Evolutionary conservation across 192 early-diverging fungal species (phyloP).

Genomic region (Irineochytrium annulatum): DNA sequence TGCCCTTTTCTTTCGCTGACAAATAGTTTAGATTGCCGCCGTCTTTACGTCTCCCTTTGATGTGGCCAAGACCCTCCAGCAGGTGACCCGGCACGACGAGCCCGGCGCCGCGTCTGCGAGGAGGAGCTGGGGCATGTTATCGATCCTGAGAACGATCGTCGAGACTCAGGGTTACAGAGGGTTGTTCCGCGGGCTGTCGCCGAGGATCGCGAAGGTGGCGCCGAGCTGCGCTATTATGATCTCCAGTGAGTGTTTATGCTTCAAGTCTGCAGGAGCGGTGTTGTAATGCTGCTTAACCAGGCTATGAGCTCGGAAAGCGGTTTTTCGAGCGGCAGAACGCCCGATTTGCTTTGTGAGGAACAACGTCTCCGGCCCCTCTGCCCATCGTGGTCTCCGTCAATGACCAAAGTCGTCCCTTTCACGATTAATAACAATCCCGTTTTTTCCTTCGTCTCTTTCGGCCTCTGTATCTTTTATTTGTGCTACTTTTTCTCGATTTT

Average conservation of each 20-base stretch:
- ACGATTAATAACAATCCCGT: neutral
- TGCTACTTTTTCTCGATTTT: neutral
- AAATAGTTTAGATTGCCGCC: conserved; percentile 64
- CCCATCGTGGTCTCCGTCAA: neutral
- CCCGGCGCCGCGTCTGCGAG: conserved; percentile 6
- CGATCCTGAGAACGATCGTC: conserved; percentile 25
- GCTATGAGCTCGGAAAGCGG: conserved; percentile 48
- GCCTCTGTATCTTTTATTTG: neutral
- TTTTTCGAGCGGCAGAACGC: conserved; percentile 30
- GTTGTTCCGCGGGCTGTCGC: conserved; percentile 56
- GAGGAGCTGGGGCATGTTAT: conserved; percentile 11
- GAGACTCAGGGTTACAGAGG: conserved; percentile 24
- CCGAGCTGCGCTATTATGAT: conserved; percentile 97
- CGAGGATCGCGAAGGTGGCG: conserved; percentile 82
- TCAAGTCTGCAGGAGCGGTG: neutral
- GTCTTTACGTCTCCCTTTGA: conserved; percentile 90
- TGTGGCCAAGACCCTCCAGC: conserved; percentile 88
- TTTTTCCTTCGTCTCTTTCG: neutral
- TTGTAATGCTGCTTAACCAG: conserved; percentile 2
- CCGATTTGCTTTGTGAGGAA: too few relatives aligned
- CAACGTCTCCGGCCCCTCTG: neutral
- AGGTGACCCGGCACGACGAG: conserved; percentile 49
- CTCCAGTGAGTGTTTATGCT: conserved; percentile 37
- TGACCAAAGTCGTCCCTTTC: neutral
- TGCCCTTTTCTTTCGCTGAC: conserved; percentile 1